Base-by-base conservation (phyloP, 306 rosid genomes). In the Fagus crenata region DNA sequence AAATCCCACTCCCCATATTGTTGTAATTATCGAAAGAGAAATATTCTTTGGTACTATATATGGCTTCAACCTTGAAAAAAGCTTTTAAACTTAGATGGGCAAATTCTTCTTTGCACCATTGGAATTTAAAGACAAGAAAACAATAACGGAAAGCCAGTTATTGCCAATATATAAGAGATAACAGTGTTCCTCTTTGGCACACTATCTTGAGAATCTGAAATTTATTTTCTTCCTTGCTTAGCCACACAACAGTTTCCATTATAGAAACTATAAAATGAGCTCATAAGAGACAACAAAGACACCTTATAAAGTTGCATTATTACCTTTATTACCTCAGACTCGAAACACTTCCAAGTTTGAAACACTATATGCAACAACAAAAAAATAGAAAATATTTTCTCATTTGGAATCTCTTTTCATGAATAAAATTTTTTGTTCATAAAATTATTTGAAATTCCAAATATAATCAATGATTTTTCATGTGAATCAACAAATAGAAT, bases 61-160 rank as follows among this genome's bases (percentile, higher is more conserved):
- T 46, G 51, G 49, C 18, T 61, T 73, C 69, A 61, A 39, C 58
- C 58, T 63, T 76, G 64, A 59, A 33, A 78, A 43, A 36, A 64
- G 53, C 64, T 76, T 41, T 53, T 69, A 43, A 68, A 67, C 77
- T 54, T 78, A 68, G 58, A 78, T 73, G 49, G 53, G 32, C 42
- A 67, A 53, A 73, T 74, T 74, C 65, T 64, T 79, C 36, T 40
- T 53, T 14, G 39, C 63, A 35, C 32, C 49, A 36, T 68, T 74
- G 46, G 60, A 46, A 71, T 64, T 74, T 32, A 83, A 55, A 80
- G 65, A 75, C 63, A 74, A 78, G 75, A 11, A 67, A 39, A 51
- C 59, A 51, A 74, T 73, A 67, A 82, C 63, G 78, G 82, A 80
- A 31, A 35, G 43, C 11, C 69, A 35, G 69, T 28, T 18, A 7